Conservation (phyloP, 768 basidiomycete species). For the Pholiota microspora region DNA sequence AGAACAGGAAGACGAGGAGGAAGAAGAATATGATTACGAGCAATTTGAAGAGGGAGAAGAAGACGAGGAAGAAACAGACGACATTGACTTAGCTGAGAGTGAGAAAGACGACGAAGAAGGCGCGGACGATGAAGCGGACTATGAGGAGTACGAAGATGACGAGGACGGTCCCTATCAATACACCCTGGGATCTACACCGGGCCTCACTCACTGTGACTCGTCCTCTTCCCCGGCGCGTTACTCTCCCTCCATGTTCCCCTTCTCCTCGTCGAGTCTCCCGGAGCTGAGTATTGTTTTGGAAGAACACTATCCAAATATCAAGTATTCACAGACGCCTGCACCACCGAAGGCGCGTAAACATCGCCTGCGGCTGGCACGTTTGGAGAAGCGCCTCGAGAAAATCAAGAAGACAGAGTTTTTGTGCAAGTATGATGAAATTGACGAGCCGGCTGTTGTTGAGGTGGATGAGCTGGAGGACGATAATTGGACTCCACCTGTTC, state of each 20-base stretch:
- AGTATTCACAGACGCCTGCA: slow-evolving; percentile 38
- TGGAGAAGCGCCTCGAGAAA: slow-evolving; percentile 26
- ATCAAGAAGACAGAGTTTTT: slow-evolving; percentile 31
- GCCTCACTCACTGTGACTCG: slow-evolving; percentile 13
- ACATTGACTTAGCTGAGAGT: neutral
- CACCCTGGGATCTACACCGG: slow-evolving; percentile 18
- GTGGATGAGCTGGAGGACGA: slow-evolving; percentile 19
- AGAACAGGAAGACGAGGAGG: neutral
- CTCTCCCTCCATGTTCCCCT: slow-evolving; percentile 16
- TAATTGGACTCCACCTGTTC: neutral
- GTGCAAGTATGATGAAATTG: slow-evolving; percentile 29
- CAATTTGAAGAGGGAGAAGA: slow-evolving; percentile 13
- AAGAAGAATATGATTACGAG: slow-evolving; percentile 7
- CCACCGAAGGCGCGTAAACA: slow-evolving; percentile 37
- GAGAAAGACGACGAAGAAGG: slow-evolving; percentile 4
- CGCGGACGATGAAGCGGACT: slow-evolving; percentile 10
- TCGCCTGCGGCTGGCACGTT: slow-evolving; percentile 29
- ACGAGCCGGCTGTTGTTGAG: neutral
- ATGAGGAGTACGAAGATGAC: neutral
- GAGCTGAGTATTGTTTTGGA: slow-evolving; percentile 11
- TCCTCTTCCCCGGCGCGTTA: slow-evolving; percentile 3
- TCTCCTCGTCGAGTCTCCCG: slow-evolving; percentile 11
- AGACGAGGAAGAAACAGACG: slow-evolving; percentile 4
- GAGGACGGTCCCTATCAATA: slow-evolving; percentile 2
- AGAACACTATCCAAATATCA: slow-evolving; percentile 24